A percentile compares a stretch with the other conserved stretches of the same genome.
These are phyloP conservation scores for Cladosporium sphaerospermum DNA, from an alignment of 2,329 filamentous ascomycete genomes.

Conservation along the genomic window DNA sequence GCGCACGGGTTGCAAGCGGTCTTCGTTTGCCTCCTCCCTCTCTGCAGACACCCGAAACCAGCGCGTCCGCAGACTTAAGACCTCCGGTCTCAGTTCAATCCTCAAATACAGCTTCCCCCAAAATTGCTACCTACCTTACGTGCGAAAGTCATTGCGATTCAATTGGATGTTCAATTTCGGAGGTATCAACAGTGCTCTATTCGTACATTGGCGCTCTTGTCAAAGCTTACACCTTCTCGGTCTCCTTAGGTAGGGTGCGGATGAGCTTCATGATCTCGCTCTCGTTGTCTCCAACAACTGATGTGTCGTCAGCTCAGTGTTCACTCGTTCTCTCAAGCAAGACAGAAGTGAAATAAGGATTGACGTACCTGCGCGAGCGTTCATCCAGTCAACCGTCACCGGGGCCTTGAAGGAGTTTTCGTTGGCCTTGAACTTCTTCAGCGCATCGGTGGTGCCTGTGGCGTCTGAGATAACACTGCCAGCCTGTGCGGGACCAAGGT, in stretches of 20 bases:
- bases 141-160: neutral
- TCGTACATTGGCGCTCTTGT: constrained; percentile 1
- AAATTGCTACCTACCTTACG: too few relatives aligned
- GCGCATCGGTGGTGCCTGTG: constrained; percentile 64
- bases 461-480: constrained; percentile 69
- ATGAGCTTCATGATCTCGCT: constrained; percentile 78
- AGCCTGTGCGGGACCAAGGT: constrained; percentile 59
- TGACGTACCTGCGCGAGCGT: constrained; percentile 64
- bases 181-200: constrained; percentile 8
- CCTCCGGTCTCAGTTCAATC: too few relatives aligned
- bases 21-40: neutral
- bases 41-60: constrained; percentile 15
- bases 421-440: constrained; percentile 70
- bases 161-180: constrained; percentile 2
- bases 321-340: too few relatives aligned
- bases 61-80: neutral
- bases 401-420: constrained; percentile 65
- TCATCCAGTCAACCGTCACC: constrained; percentile 89
- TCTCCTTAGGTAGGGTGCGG: constrained; percentile 38
- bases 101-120: too few relatives aligned
- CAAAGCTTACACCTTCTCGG: constrained; percentile 16
- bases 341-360: neutral
- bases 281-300: constrained; percentile 67
- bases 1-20: neutral
- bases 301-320: neutral